Base-by-base conservation (phyloP, 306 rosid species). In the Prunus mira region DNA sequence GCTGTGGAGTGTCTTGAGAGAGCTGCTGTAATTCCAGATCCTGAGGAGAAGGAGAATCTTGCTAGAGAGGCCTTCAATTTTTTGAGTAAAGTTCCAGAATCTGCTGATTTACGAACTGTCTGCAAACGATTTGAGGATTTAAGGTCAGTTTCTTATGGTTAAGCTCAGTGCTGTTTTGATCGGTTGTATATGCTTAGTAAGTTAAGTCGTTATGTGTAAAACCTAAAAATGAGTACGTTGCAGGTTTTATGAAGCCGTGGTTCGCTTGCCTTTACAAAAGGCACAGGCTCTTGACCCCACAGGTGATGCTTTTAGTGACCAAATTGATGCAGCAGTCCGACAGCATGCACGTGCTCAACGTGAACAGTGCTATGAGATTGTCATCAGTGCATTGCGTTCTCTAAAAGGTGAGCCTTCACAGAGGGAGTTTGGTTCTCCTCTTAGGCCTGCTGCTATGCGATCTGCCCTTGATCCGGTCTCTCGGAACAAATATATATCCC, bases 161-260 rank as follows among this genome's bases (percentile, higher is more conserved):
- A 41, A 5, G 72, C 52, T 38, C 27, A 60, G 62, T 52, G 52
- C 18, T 18, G 27, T 72, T 68, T 62, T 52, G 63, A 19, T 80
- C 57, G 61, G 55, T 79, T 76, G 57, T 52, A n/a, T 50, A n/a
- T 28, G 24, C 47, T 9, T 78, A 46, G 24, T 62, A 52, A 47
- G 72, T 62, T 65, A 47, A 69, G 71, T 69, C 58, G 76, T 73
- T 79, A 66, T 66, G 57, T 82, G 72, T 81, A 63, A 76, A 73
- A 69, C 65, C 74, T 85, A 64, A 80, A 51, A 41, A 49, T 46
- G 72, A 64, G 49, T 67, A 38, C 3, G 27, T 77, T 91, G 84
- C 93, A 92, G 99, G 85, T 95, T 90, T 87, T 95, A 95, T 83
- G 99, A 95, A 86, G 98, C 98, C 20, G 99, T 95, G 57, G 97